Base-by-base conservation (phyloP, 805 yeast species). In the Saccharomycopsis vini region DNA sequence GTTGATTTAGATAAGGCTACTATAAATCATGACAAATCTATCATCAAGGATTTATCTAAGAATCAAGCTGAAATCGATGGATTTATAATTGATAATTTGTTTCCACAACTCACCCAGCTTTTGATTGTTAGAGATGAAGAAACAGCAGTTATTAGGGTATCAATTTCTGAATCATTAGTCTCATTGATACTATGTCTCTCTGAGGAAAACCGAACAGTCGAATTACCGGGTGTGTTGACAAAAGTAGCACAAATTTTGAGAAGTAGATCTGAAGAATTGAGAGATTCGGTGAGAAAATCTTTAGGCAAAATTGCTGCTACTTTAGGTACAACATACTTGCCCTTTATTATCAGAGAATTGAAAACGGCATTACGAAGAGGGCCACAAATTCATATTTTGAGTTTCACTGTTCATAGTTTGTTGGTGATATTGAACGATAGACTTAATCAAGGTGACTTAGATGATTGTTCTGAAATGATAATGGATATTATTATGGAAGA, bases 341-440 rank as follows among this genome's bases (percentile, higher is more conserved):
- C 72, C 44, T 87, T 88, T 56, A 74, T 92, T 39, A 63, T 92
- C 20, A 73, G 74, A 46, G 97, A 92, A 57, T 69, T 92, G 55
- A 78, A 74, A 51, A 63, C 81, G 16, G 94, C 97, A 0, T 67
- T 90, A 43, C 72, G 81, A 4, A 71, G 94, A 56, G 98, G 98
- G 21, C 85, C 95, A 12, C 97, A 92, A 58, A 75, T 88, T 42
- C 98, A 92, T 62, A 87, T 92, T 46, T 73, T 92, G 54, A 87
- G 96, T 56, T 92, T 68, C 62, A 85, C 97, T 1, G 75, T 86
- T 4, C 96, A 92, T 61, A 68, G 78, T 39, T 62, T 90, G 31
- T 62, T 92, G 42, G 73, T 73, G 1, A 69, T 75, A 6, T 62
- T 84, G 51, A 59, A 64, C 4, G 67, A 61, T 3, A 32, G 30